A percentile compares a stretch with the other conserved stretches of the same genome.
Conservation (phyloP, 768 basidiomycete species). For the Hygrophoropsis aurantiaca region DNA sequence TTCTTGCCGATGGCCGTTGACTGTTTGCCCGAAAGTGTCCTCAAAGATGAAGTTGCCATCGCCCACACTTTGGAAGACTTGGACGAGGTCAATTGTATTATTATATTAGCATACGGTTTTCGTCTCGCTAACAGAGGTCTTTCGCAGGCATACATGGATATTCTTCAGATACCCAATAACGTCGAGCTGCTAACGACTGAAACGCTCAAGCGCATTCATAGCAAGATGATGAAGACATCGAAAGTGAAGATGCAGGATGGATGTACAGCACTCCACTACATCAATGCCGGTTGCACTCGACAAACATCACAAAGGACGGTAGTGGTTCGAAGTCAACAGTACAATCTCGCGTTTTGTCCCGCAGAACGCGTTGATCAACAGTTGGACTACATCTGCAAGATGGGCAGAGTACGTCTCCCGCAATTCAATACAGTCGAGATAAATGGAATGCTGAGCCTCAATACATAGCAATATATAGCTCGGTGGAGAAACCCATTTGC, state of each 20-base stretch:
- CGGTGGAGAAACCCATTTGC: slow-evolving; percentile 38
- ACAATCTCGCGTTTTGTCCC: slow-evolving; percentile 33
- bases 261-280: slow-evolving; percentile 17
- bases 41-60: slow-evolving; percentile 22
- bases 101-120: not conserved
- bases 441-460: not conserved
- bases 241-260: slow-evolving; percentile 23
- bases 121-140: not conserved
- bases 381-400: slow-evolving; percentile 33
- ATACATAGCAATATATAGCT: slow-evolving; percentile 33
- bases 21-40: slow-evolving; percentile 20
- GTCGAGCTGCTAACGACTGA: slow-evolving; percentile 27
- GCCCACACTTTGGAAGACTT: slow-evolving; percentile 19
- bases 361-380: slow-evolving; percentile 30
- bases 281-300: slow-evolving; percentile 30
- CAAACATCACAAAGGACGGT: slow-evolving; percentile 27
- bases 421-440: not conserved
- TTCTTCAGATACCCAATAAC: slow-evolving; percentile 20
- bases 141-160: slow-evolving; percentile 23
- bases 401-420: slow-evolving; percentile 25
- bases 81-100: slow-evolving; percentile 19
- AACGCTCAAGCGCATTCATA: slow-evolving; percentile 26
- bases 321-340: slow-evolving; percentile 29
- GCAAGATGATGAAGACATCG: slow-evolving; percentile 30
- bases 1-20: slow-evolving; percentile 22